phyloP scores from a whole-genome alignment of 1,284 basidiomycete species.

The Trichosporon coremiiforme region DNA sequence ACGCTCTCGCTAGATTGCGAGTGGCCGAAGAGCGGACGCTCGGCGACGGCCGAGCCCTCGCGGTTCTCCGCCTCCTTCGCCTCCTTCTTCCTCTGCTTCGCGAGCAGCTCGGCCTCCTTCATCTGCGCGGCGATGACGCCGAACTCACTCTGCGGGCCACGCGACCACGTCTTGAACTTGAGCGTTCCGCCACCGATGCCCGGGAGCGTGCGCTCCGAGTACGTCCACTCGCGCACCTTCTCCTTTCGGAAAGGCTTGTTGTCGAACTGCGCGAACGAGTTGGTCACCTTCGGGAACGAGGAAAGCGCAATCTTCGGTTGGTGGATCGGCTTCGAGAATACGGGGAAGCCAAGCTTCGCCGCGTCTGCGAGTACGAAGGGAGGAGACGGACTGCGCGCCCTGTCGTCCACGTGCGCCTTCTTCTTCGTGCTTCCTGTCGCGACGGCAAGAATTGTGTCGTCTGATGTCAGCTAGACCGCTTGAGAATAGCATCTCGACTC shows the following conservation, averaged over 20 bases:
- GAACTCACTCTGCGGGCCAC: constrained; percentile 47
- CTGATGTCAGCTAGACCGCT: not conserved
- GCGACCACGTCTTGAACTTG: constrained; percentile 48
- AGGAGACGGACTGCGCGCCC: constrained; percentile 33
- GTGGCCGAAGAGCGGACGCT: constrained; percentile 28
- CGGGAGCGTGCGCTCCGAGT: constrained; percentile 34
- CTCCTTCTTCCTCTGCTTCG: constrained; percentile 32
- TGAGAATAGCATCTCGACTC: not conserved
- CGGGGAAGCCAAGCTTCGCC: constrained; percentile 45
- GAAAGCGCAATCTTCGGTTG: constrained; percentile 42
- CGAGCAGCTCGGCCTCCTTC: constrained; percentile 43
- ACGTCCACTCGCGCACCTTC: constrained; percentile 41
- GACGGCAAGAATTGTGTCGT: constrained; percentile 24
- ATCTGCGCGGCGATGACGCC: constrained; percentile 41
- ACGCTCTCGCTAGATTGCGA: constrained; percentile 32
- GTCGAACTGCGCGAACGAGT: constrained; percentile 47
- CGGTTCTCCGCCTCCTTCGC: constrained; percentile 25
- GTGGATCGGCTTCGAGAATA: constrained; percentile 49
- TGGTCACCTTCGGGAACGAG: constrained; percentile 49
- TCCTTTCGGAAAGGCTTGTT: constrained; percentile 47
- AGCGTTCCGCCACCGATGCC: constrained; percentile 48
- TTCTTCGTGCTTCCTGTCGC: constrained; percentile 21
- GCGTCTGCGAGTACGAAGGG: constrained; percentile 49
- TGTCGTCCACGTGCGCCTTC: not conserved
- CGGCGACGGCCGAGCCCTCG: constrained; percentile 23